These are phyloP conservation scores for Pichia sp. DNA, from an alignment of 1,139 yeast species.

Conservation along the genomic window DNA sequence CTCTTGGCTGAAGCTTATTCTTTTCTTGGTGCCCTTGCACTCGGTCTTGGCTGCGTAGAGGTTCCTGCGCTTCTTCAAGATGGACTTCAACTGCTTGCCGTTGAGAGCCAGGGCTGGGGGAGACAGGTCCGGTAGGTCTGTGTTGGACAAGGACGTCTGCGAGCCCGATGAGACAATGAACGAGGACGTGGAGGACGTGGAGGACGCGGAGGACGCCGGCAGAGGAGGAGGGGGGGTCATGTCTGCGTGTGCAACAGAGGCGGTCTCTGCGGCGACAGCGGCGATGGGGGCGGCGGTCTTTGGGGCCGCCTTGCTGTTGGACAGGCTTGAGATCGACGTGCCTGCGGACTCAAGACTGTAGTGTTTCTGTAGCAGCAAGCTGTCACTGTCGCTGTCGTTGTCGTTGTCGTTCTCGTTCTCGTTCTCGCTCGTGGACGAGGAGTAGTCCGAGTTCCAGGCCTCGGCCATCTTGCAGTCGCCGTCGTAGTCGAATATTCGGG, in stretches of 20 bases:
- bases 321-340: slow-evolving; percentile 3
- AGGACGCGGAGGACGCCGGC: too few species aligned
- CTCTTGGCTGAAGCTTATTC: slow-evolving; percentile 15
- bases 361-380: slow-evolving; percentile 9
- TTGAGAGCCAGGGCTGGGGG: not conserved
- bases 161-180: not conserved
- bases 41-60: not conserved
- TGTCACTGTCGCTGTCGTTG: slow-evolving; percentile 10
- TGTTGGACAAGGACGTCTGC: not conserved
- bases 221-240: not conserved
- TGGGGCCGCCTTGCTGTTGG: not conserved
- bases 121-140: not conserved
- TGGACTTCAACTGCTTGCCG: slow-evolving; percentile 12
- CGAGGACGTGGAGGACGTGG: not conserved
- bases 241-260: not conserved
- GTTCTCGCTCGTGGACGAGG: slow-evolving; percentile 2
- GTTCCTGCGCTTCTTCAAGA: slow-evolving; percentile 15
- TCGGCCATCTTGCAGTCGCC: slow-evolving; percentile 2
- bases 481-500: not conserved
- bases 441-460: slow-evolving; percentile 5
- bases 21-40: slow-evolving; percentile 8
- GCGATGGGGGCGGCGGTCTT: not conserved
- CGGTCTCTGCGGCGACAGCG: not conserved
- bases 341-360: slow-evolving; percentile 7
- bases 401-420: slow-evolving; percentile 9